Conservation (phyloP, 2,329 filamentous ascomycete genomes). For the Botrytis fragariae region DNA sequence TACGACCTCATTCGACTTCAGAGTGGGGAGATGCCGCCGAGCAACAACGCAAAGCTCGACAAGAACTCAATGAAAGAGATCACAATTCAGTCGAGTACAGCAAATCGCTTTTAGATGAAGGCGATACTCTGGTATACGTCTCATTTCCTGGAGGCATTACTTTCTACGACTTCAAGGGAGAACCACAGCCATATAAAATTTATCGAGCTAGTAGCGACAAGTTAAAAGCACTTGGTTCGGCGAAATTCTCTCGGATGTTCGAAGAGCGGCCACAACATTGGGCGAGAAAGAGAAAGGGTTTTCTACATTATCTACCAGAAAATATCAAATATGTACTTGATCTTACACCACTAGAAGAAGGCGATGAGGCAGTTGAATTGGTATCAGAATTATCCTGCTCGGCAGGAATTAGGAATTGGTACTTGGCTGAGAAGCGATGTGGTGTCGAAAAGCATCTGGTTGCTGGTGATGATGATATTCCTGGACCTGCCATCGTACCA, state of each 20-base stretch:
- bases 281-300: conserved; percentile 40
- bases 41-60: not conserved
- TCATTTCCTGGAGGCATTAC: conserved; percentile 37
- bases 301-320: conserved; percentile 35
- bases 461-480: conserved; percentile 48
- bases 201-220: conserved; percentile 48
- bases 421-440: conserved; percentile 42
- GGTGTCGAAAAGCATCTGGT: conserved; percentile 42
- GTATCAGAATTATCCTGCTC: conserved; percentile 59
- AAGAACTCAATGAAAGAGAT: conserved; percentile 23
- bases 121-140: conserved; percentile 48
- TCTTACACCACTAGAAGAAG: conserved; percentile 59
- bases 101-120: conserved; percentile 31
- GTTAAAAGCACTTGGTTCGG: conserved; percentile 47
- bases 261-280: conserved; percentile 44
- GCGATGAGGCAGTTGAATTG: conserved; percentile 59
- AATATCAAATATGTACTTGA: conserved; percentile 60
- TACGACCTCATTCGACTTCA: no score
- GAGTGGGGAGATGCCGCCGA: not conserved
- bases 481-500: not conserved
- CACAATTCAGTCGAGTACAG: conserved; percentile 25
- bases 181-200: conserved; percentile 37
- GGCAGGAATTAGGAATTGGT: conserved; percentile 55
- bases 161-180: conserved; percentile 30
- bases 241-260: conserved; percentile 48